Evolutionary conservation across 768 basidiomycete species (phyloP).

Genomic region (Pseudohyphozyma bogoriensis): DNA sequence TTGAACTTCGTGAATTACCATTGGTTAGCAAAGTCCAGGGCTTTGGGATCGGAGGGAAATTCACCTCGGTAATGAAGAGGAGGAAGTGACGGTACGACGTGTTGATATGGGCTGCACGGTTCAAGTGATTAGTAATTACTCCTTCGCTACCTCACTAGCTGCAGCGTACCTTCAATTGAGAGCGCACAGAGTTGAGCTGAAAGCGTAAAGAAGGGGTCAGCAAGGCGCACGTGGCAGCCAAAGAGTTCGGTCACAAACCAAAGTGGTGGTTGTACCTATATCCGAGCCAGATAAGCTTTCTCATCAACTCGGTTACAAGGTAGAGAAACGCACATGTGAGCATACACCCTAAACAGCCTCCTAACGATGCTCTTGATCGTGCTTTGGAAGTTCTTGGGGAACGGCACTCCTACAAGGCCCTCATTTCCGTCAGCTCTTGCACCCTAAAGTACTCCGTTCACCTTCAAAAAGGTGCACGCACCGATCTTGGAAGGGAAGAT

Average conservation of each 20-base stretch:
- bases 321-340: no score
- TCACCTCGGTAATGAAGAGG: conserved; percentile 87
- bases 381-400: conserved; percentile 78
- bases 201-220: no score
- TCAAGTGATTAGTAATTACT: neutral
- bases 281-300: no score
- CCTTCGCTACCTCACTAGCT: conserved; percentile 4
- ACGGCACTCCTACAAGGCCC: conserved; percentile 59
- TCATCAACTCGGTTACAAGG: no score
- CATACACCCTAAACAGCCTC: conserved; percentile 90
- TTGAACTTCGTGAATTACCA: conserved; percentile 59
- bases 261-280: conserved; percentile 99
- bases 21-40: neutral
- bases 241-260: no score
- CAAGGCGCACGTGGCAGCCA: no score
- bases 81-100: conserved; percentile 98
- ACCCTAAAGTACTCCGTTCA: neutral
- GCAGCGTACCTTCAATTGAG: conserved; percentile 78
- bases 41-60: conserved; percentile 20
- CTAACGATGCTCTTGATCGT: conserved; percentile 86
- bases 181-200: conserved; percentile 96
- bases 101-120: conserved; percentile 73
- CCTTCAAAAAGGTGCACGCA: conserved; percentile 34
- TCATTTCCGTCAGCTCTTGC: neutral
- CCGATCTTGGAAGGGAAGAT: conserved; percentile 95